Conservation (phyloP, 257 asterid species). For the Scutellaria baicalensis region DNA sequence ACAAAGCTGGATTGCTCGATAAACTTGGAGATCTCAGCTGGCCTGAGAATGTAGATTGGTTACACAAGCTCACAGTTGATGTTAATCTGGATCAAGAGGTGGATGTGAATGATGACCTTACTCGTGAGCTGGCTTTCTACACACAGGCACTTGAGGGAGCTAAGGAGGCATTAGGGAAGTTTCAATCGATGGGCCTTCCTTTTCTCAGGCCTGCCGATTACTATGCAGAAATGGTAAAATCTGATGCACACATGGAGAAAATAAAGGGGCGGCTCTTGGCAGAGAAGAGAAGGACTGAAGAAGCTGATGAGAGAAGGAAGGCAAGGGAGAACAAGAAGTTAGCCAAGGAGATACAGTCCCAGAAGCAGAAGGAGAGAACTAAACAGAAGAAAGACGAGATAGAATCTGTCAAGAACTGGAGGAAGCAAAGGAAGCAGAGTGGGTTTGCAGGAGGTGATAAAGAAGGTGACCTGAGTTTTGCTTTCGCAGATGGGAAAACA, state of each 20-base stretch:
- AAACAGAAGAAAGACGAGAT: conserved; percentile 86
- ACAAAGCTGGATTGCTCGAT: conserved; percentile 68
- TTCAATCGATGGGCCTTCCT: conserved; percentile 56
- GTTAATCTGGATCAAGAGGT: conserved; percentile 56
- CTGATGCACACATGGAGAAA: conserved; percentile 88
- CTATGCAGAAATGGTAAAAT: conserved; percentile 89
- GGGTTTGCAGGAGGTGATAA: conserved; percentile 52
- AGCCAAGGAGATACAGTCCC: conserved; percentile 74
- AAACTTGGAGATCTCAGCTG: conserved; percentile 69
- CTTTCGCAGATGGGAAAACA: conserved; percentile 60
- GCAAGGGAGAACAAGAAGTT: conserved; percentile 81
- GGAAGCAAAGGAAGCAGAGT: conserved; percentile 77
- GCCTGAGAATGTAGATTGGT: conserved; percentile 72
- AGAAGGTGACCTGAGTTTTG: conserved; percentile 44
- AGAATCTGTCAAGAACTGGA: conserved; percentile 91
- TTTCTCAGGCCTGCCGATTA: conserved; percentile 79
- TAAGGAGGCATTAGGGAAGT: conserved; percentile 47
- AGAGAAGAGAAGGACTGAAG: conserved; percentile 71
- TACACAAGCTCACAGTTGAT: conserved; percentile 59
- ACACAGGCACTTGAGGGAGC: conserved; percentile 87
- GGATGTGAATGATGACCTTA: conserved; percentile 77
- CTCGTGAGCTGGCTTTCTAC: conserved; percentile 74
- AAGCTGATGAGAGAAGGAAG: conserved; percentile 87
- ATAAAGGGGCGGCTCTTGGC: conserved; percentile 78
- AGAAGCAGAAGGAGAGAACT: conserved; percentile 71